phyloP scores from a whole-genome alignment of 441 rosid genomes.

The Euphorbia schlechtendalii region DNA sequence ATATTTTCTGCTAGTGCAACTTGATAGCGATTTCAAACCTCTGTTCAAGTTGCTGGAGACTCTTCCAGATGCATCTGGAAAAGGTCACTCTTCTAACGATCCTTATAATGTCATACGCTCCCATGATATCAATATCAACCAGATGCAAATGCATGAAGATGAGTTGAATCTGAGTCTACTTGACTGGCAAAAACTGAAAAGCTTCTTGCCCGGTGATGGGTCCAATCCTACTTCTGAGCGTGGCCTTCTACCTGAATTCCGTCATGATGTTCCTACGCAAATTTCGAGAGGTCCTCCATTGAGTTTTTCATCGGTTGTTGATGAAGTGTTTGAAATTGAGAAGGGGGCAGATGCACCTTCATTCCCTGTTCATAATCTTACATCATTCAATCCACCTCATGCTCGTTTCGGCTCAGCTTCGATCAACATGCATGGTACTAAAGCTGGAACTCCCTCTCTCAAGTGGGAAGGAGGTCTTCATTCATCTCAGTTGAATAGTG shows the following conservation, averaged over 20 bases:
- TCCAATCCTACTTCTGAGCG: conserved; percentile 45
- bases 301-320: conserved; percentile 80
- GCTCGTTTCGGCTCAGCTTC: conserved; percentile 54
- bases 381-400: conserved; percentile 41
- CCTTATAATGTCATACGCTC: conserved; percentile 49
- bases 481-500: conserved; percentile 2
- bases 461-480: conserved; percentile 65
- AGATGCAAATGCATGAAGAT: conserved; percentile 85
- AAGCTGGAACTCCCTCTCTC: conserved; percentile 44
- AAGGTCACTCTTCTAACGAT: conserved; percentile 47
- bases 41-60: conserved; percentile 73
- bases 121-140: conserved; percentile 67
- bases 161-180: conserved; percentile 65
- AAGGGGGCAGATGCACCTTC: conserved; percentile 50
- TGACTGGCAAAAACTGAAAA: conserved; percentile 44
- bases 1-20: conserved; percentile 85
- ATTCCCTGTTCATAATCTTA: conserved; percentile 39
- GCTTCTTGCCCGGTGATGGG: conserved; percentile 41
- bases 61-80: conserved; percentile 47
- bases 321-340: conserved; percentile 90
- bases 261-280: conserved; percentile 48
- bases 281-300: conserved; percentile 48
- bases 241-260: conserved; percentile 49
- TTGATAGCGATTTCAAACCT: conserved; percentile 90
- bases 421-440: conserved; percentile 32